These are phyloP conservation scores for Mycena belliarum DNA, from an alignment of 768 basidiomycete genomes.

Conservation along the genomic window DNA sequence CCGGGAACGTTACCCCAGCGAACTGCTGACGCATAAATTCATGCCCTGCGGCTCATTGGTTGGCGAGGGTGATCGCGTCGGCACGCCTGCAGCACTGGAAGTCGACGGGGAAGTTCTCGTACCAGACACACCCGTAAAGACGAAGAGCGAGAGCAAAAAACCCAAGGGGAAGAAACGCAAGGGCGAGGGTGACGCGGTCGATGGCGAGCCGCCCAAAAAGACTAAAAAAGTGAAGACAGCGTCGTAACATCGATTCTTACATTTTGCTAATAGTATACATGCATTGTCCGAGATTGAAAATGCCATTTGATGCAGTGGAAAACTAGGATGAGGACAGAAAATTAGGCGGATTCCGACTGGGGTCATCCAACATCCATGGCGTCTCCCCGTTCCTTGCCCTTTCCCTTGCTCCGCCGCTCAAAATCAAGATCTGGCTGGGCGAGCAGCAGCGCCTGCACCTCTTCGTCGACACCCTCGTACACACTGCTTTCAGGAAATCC, in stretches of 20 bases:
- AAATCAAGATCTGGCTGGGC: slow-evolving; percentile 25
- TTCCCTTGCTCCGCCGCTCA: slow-evolving; percentile 35
- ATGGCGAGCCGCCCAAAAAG: slow-evolving; percentile 39
- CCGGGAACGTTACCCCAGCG: slow-evolving; percentile 57
- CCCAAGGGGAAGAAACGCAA: slow-evolving; percentile 50
- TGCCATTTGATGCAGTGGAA: slow-evolving; percentile 11
- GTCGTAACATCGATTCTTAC: slow-evolving; percentile 7
- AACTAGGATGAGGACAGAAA: neutral
- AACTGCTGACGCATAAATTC: slow-evolving; percentile 64
- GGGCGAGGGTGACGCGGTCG: slow-evolving; percentile 34
- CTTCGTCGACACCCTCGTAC: slow-evolving; percentile 74
- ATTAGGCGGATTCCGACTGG: neutral
- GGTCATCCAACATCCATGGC: slow-evolving; percentile 70
- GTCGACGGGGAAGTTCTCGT: slow-evolving; percentile 28
- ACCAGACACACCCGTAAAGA: slow-evolving; percentile 21
- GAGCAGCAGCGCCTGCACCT: slow-evolving; percentile 45
- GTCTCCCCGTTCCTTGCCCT: slow-evolving; percentile 57
- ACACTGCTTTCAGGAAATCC: slow-evolving; percentile 78
- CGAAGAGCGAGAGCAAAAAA: slow-evolving; percentile 10
- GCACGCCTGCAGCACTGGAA: neutral
- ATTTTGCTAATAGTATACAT: neutral
- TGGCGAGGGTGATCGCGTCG: slow-evolving; percentile 21
- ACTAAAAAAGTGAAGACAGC: slow-evolving; percentile 48
- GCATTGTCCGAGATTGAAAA: neutral
- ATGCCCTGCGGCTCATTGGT: slow-evolving; percentile 58